Base-by-base conservation (phyloP, 768 basidiomycete species). In the Naganishia friedmannii region DNA sequence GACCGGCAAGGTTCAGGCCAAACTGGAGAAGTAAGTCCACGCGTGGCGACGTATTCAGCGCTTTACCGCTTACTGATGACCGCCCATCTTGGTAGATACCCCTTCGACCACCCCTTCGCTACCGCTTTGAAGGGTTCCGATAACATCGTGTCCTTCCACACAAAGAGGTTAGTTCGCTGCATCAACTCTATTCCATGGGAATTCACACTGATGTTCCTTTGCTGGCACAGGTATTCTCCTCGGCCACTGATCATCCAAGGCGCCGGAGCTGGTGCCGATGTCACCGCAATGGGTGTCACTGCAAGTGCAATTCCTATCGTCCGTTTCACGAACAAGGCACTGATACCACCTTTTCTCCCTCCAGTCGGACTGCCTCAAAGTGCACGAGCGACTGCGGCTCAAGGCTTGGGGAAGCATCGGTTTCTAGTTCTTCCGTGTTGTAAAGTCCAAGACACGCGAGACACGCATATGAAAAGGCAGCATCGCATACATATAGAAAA, bases 111-210 rank as follows among this genome's bases (percentile, higher is more conserved):
- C 80, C 90, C 96, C 1, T 98, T 99, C 77, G 94, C 94, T 3
- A 95, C 95, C 0, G 91, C 94, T 1, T 86, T 99, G 17, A 91
- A 92, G 26, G 96, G 95, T 0, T 93, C 93, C 26, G 96, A 99
- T 82, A 98, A 98, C 80, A 97, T 99, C 78, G 87, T 99, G 79
- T 91, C 96, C 85, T 97, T 98, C 86, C 90, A 92, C 78, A 97
- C 95, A 0, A 88, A 90, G 77, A 85, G 96, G 77, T 78, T 15
- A 58, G 74, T 67, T 46, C 7, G 29, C 8, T 12, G 46, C 29
- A 7, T 10, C 34, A 29, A 26, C 21, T 29, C 0, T 42, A 29
- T 19, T 48, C 23, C 28, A 10, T 46, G 28, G 21, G 19, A 13
- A 8, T 32, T 34, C 17, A n/a, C 15, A 48, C 8, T 46, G n/a